Evolutionary conservation across 2,329 filamentous ascomycete species (phyloP).

Genomic region (Nothophaeocryptopus gaeumannii): DNA sequence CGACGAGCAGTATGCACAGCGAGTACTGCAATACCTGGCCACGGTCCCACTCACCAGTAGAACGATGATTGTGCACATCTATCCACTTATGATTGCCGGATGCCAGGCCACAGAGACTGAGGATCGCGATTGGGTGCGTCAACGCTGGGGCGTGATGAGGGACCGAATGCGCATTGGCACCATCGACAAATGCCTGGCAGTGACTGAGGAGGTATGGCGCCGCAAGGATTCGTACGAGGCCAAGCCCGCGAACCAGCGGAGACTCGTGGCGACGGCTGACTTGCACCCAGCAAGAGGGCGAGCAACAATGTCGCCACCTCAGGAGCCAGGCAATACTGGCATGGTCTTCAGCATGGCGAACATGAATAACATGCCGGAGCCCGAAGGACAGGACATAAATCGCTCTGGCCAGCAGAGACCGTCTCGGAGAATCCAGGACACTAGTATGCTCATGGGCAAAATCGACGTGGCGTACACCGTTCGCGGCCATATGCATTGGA

Average conservation of each 20-base stretch:
- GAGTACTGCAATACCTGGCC: slow-evolving; percentile 60
- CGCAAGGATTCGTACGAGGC: slow-evolving; percentile 56
- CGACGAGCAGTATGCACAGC: slow-evolving; percentile 58
- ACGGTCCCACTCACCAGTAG: slow-evolving; percentile 62
- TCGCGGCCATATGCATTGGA: slow-evolving; percentile 65
- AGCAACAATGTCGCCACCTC: slow-evolving; percentile 15
- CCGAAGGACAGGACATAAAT: slow-evolving; percentile 5
- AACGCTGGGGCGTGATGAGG: slow-evolving; percentile 61
- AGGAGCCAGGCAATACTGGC: slow-evolving; percentile 32
- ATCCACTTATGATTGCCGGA: slow-evolving; percentile 65
- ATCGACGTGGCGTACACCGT: slow-evolving; percentile 56
- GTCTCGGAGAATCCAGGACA: background rate
- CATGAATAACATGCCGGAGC: slow-evolving; percentile 11
- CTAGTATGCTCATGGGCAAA: slow-evolving; percentile 12
- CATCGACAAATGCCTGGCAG: slow-evolving; percentile 62
- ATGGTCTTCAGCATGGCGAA: slow-evolving; percentile 34
- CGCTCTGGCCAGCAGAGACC: background rate
- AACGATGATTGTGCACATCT: slow-evolving; percentile 67
- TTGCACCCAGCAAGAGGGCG: slow-evolving; percentile 28
- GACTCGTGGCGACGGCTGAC: slow-evolving; percentile 38
- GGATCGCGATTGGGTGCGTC: slow-evolving; percentile 62
- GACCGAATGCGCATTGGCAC: slow-evolving; percentile 64
- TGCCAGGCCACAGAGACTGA: slow-evolving; percentile 60
- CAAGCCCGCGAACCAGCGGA: slow-evolving; percentile 32
- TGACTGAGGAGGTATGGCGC: slow-evolving; percentile 65